Conservation (phyloP, 805 yeast species). For the Groenewaldozyma tartarivorans region DNA sequence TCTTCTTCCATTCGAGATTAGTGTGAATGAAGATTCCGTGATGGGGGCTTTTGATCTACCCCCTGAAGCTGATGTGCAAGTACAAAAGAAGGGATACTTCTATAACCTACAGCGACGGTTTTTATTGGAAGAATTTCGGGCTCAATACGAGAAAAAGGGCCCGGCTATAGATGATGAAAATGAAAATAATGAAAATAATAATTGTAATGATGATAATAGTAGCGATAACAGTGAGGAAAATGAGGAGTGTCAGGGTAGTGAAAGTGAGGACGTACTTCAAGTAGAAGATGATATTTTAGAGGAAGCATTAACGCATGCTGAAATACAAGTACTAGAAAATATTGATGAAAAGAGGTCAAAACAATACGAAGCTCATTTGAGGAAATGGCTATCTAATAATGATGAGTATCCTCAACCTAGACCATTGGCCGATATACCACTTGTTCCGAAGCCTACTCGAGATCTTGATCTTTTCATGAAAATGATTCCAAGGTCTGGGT, state of each 20-base stretch:
- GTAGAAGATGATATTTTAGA: neutral
- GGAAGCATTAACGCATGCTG: neutral
- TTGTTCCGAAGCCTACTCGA: too few relatives aligned
- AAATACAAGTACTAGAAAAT: neutral
- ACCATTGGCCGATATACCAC: too few relatives aligned
- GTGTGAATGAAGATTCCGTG: neutral
- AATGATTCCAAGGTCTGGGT: too few relatives aligned
- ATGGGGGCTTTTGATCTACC: neutral
- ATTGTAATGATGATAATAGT: neutral
- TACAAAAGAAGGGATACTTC: too few relatives aligned
- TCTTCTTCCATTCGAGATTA: neutral
- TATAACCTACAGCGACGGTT: neutral
- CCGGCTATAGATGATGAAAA: neutral
- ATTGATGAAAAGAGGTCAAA: constrained; percentile 1
- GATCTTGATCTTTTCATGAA: too few relatives aligned
- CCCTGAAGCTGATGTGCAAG: neutral
- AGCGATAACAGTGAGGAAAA: neutral
- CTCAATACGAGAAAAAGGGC: neutral
- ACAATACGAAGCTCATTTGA: neutral
- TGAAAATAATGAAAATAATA: neutral
- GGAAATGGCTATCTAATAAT: neutral
- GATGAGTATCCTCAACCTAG: neutral
- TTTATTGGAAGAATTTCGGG: neutral
- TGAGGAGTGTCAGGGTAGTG: too few relatives aligned
- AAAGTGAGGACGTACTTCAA: neutral